Evolutionary conservation across 1,139 yeast species (phyloP), one percentile per base, ranked within the genome.

Genomic region (Eremothecium coryli): DNA sequence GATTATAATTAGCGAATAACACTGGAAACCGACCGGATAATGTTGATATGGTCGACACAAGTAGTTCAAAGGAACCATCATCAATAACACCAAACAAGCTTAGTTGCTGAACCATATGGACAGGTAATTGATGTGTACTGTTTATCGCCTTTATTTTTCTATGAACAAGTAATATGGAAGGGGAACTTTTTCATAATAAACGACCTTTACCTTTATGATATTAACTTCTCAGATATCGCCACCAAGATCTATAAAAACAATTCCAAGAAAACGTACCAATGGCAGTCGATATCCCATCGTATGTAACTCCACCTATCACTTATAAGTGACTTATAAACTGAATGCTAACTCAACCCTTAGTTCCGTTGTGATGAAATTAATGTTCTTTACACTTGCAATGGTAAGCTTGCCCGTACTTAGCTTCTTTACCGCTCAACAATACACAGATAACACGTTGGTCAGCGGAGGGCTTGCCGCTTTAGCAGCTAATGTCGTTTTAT

Each of bases 381-480:
- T 84, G 59, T 70, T 82, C 50, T 88, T 85, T 70, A 85, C 97
- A 9, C 84, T 71, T 3, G 85, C 93, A 34, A 88, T 90, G 96
- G 76, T 90, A 38, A 58, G 76, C 20, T 70, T 79, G 32, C 98
- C 98, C 7, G 53, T 90, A 46, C 41, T 70, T 31, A 65, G 85
- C 2, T 90, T 90, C 61, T 90, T 88, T 59, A 43, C 67, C 6
- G 60, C 72, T 23, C 85, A 80, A 50, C 66, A 64, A 47, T 46
- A 70, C 18, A 69, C 66, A 21, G 46, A 65, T 50, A 82, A 74
- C 49, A 73, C 94, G 4, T 62, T 86, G 11, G 63, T 79, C 31
- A 81, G 94, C 36, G 98, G 98, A 23, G 95, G 95, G 4, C 54
- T 78, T 12, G 95, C 96, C 21, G 97, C 97, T 0, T 64, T 77